Base-by-base conservation (phyloP, 129 eudicot genomes). In the Helianthus annuus region DNA sequence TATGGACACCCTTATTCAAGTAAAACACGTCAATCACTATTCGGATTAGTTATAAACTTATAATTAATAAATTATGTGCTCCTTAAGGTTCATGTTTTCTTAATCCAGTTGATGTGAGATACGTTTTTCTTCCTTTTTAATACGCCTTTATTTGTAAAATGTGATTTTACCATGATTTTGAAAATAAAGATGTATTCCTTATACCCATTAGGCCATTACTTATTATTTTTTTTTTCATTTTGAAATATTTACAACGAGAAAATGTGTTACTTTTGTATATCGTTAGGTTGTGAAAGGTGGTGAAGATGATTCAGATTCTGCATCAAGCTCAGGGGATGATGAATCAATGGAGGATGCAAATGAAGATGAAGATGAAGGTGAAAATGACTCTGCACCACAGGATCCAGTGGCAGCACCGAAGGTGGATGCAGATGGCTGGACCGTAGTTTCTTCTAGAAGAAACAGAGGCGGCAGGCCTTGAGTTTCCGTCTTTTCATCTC, bases 341-440 rank as follows among this genome's bases (percentile, higher is more conserved):
- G 83, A 83, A 51, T 79, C 81, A 32, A 38, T 79, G 57, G 88
- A 74, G 39, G 10, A 89, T 81, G 85, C 46, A 42, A 1, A 42
- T 42, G 91, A 51, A 14, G 85, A 83, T 65, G 91, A 84, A 36
- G 24, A 60, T 60, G 78, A 79, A 42, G 84, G 72, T 24, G 4
- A 32, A 32, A 3, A 32, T 32, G 36, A 32, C 0, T 32, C 36
- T 32, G 36, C 36, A 32, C 36, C 36, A 2, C 36, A 32, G 36
- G 79, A 81, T 10, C 22, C 67, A 14, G 74, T 12, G 13, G 40
- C 32, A 10, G 38, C 57, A 32, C 51, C 77, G 13, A 57, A 13
- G 2, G 84, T 83, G 45, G 85, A 85, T 69, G 87, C 82, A 17
- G 97, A 90, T 74, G 97, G 95, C 68, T 90, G 97, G 95, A 85